Base-by-base conservation (phyloP, 345 rosid genomes). In the Capsella bursapastoris region DNA sequence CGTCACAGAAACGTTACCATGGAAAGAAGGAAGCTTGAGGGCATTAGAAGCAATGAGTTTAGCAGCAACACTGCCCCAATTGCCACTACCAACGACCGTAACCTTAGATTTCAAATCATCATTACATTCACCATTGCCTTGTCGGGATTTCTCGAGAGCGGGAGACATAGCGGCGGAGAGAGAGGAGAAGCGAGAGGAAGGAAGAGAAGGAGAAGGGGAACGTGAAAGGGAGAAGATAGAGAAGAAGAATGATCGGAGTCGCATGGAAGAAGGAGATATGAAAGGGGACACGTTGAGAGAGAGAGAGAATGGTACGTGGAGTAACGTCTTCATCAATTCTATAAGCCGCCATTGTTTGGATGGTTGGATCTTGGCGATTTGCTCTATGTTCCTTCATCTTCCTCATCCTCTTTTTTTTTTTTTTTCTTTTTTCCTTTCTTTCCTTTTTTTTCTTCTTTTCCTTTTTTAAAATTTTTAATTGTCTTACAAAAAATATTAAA, bases 11-110 rank as follows among this genome's bases (percentile, higher is more conserved):
- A 15, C 9, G 70, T 37, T 34, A 95, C 99, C 98, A 57, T 95
- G 92, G 73, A 92, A 90, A 48, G 88, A 89, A 71, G 74, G 47
- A 74, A 90, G 88, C 71, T 80, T 86, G 83, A 86, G 81, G 78
- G 96, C 78, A 81, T 92, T 95, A 25, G 90, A 90, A 58, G 97
- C 99, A 79, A 95, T 86, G 87, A 95, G 98, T 79, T 89, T 95
- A 70, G 98, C 88, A 68, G 98, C 99, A 32, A 92, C 98, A 68
- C 97, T 95, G 25, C 99, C 98, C 99, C 98, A 95, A 78, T 90
- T 92, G 28, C 99, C 99, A 81, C 99, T 92, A 0, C 99, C 99
- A 6, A 95, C 88, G 51, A 92, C 83, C 11, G 98, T 89, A 75
- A 95, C 96, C 72, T 76, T 88, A 22, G 89, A 87, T 79, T 81